Evolutionary conservation across 2,329 filamentous ascomycete species (phyloP).

Genomic region (Dactylellina haptotyla): DNA sequence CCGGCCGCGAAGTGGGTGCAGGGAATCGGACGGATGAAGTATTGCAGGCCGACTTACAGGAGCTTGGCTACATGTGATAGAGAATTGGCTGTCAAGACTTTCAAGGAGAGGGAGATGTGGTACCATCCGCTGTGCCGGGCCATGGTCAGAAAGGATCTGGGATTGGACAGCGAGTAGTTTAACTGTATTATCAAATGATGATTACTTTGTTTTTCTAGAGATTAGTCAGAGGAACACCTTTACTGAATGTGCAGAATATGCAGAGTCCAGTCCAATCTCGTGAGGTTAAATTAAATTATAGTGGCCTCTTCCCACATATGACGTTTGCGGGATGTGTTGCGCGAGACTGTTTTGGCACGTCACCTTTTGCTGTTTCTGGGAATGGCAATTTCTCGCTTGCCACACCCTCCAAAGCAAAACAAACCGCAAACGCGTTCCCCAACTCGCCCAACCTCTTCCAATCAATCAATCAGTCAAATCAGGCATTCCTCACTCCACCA

Average conservation of each 20-base stretch:
- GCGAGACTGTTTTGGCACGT: too few relatives aligned
- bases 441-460: not conserved
- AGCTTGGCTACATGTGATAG: conserved; percentile 78
- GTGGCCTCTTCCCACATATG: too few relatives aligned
- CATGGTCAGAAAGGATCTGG: conserved; percentile 87
- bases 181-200: too few relatives aligned
- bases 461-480: not conserved
- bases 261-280: too few relatives aligned
- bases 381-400: conserved; percentile 22
- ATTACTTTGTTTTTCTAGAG: too few relatives aligned
- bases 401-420: conserved; percentile 12
- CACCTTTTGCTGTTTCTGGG: too few relatives aligned
- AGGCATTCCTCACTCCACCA: not conserved
- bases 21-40: conserved; percentile 94
- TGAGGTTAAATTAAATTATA: too few relatives aligned
- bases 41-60: conserved; percentile 85
- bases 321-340: too few relatives aligned
- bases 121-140: conserved; percentile 92
- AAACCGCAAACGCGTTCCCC: conserved; percentile 10
- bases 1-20: conserved; percentile 80
- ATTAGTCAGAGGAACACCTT: too few relatives aligned
- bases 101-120: conserved; percentile 86
- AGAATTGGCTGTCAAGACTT: conserved; percentile 79
- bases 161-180: conserved; percentile 60
- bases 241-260: too few relatives aligned